phyloP scores from a whole-genome alignment of 257 asterid species.

The Solanum bulbocastanum region DNA sequence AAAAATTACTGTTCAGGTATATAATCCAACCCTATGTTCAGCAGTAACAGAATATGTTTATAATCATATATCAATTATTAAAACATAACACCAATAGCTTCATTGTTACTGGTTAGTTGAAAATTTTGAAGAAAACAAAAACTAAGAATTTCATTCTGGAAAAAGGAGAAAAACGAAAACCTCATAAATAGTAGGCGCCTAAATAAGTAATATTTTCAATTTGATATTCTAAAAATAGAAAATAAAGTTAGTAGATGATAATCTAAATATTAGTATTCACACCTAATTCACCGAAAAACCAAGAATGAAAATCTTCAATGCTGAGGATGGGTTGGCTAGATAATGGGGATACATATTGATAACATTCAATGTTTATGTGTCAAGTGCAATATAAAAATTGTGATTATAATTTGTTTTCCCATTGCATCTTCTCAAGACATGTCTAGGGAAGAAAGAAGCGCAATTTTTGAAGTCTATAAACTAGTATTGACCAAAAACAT shows the following conservation, averaged over 20 bases:
- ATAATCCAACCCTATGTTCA: no score
- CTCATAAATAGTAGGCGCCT: neutral
- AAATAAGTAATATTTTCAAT: no score
- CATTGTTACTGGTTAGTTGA: no score
- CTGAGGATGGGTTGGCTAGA: neutral
- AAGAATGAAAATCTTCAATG: neutral
- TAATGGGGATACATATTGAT: neutral
- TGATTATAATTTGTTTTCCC: neutral
- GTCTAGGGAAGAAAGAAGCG: neutral
- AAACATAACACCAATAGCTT: no score
- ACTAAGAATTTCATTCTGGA: no score
- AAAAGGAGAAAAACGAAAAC: neutral
- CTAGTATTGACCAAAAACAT: no score
- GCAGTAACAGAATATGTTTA: no score
- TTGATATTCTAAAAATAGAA: no score
- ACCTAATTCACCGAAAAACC: neutral
- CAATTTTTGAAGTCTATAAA: no score
- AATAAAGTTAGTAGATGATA: neutral
- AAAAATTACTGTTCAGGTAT: no score
- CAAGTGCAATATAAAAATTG: neutral
- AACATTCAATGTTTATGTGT: neutral
- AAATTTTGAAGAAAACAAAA: no score
- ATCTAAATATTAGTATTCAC: neutral
- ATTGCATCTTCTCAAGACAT: neutral
- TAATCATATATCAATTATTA: no score